phyloP scores from a whole-genome alignment of 2,329 filamentous ascomycete genomes.

The Exophiala sideris region DNA sequence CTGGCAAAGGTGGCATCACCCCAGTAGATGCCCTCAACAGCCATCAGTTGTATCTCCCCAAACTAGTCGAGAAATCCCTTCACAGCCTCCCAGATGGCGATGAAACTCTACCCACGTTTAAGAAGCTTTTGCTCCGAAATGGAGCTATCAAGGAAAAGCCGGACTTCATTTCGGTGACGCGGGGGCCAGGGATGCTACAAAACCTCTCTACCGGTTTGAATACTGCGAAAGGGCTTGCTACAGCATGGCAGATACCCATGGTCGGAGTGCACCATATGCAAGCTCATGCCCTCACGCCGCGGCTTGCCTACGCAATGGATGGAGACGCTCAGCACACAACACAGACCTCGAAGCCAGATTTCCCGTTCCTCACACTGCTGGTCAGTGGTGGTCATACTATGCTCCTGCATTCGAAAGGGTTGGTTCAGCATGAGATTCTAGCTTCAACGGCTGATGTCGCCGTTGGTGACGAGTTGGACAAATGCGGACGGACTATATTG shows the following conservation, averaged over 20 bases:
- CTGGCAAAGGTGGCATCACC: conserved; percentile 71
- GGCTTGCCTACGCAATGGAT: conserved; percentile 65
- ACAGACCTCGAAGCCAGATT: conserved; percentile 47
- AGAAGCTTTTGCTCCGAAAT: conserved; percentile 22
- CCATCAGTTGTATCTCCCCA: conserved; percentile 68
- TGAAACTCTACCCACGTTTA: background rate
- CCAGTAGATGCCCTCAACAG: conserved; percentile 71
- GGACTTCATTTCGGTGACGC: conserved; percentile 83
- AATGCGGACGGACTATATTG: conserved; percentile 73
- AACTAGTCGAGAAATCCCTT: conserved; percentile 65
- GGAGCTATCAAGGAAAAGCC: conserved; percentile 50
- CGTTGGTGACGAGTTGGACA: conserved; percentile 87
- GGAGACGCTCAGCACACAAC: conserved; percentile 16
- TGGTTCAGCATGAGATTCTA: conserved; percentile 69
- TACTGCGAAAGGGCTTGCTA: conserved; percentile 79
- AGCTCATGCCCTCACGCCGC: conserved; percentile 84
- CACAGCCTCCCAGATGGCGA: conserved; percentile 47
- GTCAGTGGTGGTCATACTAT: conserved; percentile 91
- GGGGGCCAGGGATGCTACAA: conserved; percentile 83
- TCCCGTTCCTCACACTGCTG: conserved; percentile 84
- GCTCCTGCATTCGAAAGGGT: conserved; percentile 68
- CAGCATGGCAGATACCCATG: conserved; percentile 78
- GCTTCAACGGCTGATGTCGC: conserved; percentile 75
- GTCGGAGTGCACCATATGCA: conserved; percentile 96
- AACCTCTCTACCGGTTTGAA: conserved; percentile 76